phyloP scores from a whole-genome alignment of 208 protist genomes.

The Acanthamoeba healyi region DNA sequence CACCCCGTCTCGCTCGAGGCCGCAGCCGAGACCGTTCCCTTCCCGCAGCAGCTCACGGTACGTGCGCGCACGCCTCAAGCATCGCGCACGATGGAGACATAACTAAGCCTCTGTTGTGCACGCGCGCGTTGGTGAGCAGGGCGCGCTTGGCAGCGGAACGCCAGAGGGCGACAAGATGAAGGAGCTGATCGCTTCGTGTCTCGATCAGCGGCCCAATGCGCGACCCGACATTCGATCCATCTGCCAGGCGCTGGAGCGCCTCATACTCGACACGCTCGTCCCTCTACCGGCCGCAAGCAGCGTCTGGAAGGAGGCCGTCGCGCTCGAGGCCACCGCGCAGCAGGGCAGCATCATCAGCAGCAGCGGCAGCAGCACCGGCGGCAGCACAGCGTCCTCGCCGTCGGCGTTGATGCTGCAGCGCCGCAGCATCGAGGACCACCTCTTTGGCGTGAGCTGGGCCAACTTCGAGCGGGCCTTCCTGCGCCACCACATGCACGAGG shows the following conservation, averaged over 20 bases:
- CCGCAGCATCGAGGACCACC: neutral
- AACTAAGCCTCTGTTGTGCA: neutral
- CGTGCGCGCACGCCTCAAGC: neutral
- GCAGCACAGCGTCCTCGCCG: neutral
- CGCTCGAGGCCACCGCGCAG: conserved; percentile 14
- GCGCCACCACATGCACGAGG: neutral
- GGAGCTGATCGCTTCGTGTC: conserved; percentile 46
- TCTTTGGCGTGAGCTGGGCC: conserved; percentile 32
- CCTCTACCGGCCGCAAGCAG: neutral
- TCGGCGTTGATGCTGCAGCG: neutral
- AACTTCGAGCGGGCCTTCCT: conserved; percentile 34
- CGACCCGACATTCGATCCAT: neutral
- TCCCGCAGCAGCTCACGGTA: neutral
- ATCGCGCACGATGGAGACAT: no score
- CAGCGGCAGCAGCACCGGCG: neutral
- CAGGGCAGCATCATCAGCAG: neutral
- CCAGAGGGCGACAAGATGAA: neutral
- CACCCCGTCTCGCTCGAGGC: neutral
- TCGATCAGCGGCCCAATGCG: neutral
- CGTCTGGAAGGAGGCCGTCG: conserved; percentile 27
- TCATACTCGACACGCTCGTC: conserved; percentile 17
- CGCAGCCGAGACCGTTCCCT: neutral
- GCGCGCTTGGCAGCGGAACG: neutral
- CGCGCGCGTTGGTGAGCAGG: neutral
- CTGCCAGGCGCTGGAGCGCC: conserved; percentile 31